These are phyloP conservation scores for Caryopteris hybrid DNA, from an alignment of 305 asterid species.

Conservation along the genomic window DNA sequence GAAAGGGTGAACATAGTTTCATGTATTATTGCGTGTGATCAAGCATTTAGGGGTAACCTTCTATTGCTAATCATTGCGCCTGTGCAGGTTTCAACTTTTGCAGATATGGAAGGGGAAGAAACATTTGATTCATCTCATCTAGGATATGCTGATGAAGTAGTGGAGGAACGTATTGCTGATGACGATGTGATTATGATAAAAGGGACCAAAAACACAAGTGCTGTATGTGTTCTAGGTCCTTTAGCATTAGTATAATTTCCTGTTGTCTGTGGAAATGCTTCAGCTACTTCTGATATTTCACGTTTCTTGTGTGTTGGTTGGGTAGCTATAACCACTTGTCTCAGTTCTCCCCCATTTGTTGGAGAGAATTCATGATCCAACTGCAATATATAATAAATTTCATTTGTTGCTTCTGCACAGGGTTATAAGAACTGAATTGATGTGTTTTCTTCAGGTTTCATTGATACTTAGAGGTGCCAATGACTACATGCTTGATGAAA, in stretches of 20 bases:
- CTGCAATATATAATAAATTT: not conserved
- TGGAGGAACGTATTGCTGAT: constrained; percentile 85
- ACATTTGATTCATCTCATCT: constrained; percentile 81
- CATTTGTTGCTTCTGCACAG: not conserved
- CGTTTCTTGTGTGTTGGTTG: not conserved
- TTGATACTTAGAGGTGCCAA: constrained; percentile 84
- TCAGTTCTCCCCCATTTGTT: not conserved
- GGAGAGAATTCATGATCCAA: not conserved
- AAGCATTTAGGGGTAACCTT: not conserved
- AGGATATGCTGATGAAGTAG: constrained; percentile 91
- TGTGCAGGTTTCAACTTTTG: constrained; percentile 78
- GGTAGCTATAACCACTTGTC: not conserved
- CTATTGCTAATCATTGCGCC: not conserved
- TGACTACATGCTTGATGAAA: constrained; percentile 86
- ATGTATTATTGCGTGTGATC: not conserved
- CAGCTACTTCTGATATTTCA: not conserved
- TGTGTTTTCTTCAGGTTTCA: constrained; percentile 49
- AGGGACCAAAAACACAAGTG: constrained; percentile 76
- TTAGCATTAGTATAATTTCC: not conserved
- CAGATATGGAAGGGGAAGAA: constrained; percentile 98
- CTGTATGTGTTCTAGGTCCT: constrained; percentile 35
- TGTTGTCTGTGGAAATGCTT: not conserved
- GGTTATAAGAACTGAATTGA: not conserved
- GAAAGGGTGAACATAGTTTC: not conserved
- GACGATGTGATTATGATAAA: constrained; percentile 88